A percentile compares a stretch with the other conserved stretches of the same genome.
phyloP scores from a whole-genome alignment of 768 basidiomycete genomes.

The Megacollybia marginata region DNA sequence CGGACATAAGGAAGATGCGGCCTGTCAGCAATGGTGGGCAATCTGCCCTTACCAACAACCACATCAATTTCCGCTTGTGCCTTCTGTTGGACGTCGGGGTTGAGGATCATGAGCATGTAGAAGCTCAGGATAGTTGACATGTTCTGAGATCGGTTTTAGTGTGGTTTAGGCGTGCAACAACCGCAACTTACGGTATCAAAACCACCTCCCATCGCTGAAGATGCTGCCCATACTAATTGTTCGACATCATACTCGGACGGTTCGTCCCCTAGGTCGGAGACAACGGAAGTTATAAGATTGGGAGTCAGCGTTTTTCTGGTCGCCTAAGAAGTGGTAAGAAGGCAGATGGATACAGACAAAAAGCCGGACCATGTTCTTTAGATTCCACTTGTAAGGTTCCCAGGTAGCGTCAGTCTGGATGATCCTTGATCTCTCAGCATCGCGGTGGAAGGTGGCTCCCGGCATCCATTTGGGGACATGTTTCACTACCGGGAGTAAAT shows the following conservation, averaged over 20 bases:
- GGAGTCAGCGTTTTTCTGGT: neutral
- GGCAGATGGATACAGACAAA: neutral
- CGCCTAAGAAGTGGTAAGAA: neutral
- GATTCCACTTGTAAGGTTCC: neutral
- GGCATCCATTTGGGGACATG: neutral
- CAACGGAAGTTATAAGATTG: neutral
- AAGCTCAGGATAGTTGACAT: constrained; percentile 1
- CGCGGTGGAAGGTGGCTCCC: neutral
- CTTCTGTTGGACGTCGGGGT: neutral
- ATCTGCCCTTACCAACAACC: constrained; percentile 11
- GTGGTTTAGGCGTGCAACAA: neutral
- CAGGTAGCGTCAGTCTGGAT: neutral
- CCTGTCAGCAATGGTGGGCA: constrained; percentile 13
- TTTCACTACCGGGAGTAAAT: neutral
- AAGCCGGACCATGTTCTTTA: neutral
- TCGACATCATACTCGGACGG: neutral
- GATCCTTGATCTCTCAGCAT: neutral
- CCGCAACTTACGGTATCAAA: neutral
- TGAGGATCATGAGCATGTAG: constrained; percentile 12
- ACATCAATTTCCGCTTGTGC: neutral
- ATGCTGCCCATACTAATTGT: neutral
- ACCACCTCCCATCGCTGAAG: neutral
- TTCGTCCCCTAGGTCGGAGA: neutral
- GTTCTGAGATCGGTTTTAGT: neutral
- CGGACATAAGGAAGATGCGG: constrained; percentile 15